Evolutionary conservation across 768 basidiomycete species (phyloP).

Genomic region (Asterophora lycoperdoides): DNA sequence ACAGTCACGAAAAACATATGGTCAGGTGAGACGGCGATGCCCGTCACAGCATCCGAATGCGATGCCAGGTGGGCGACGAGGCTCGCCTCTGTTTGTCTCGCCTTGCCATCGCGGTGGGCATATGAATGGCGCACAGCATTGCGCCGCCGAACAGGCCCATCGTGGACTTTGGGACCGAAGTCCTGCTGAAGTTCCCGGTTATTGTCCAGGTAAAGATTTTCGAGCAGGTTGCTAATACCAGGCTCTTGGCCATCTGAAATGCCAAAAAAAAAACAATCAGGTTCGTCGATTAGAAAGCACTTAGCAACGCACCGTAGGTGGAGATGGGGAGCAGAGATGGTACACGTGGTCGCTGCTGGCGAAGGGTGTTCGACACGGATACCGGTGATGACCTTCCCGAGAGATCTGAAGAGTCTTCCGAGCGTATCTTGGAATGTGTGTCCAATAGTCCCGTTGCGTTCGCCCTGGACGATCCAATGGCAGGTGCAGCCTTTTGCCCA

Average conservation of each 20-base stretch:
- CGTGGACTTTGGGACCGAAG: constrained; percentile 85
- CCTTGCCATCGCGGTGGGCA: constrained; percentile 56
- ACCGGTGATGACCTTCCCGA: constrained; percentile 80
- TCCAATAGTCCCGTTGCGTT: constrained; percentile 84
- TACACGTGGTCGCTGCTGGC: constrained; percentile 43
- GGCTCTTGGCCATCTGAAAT: constrained; percentile 81
- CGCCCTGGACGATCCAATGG: constrained; percentile 79
- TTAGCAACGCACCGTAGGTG: constrained; percentile 54
- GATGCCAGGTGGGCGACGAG: constrained; percentile 83
- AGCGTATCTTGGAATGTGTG: constrained; percentile 60
- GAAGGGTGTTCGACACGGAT: constrained; percentile 54
- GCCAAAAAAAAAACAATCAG: constrained; percentile 1
- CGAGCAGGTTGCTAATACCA: constrained; percentile 83
- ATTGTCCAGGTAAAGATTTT: constrained; percentile 85
- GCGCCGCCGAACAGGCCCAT: constrained; percentile 75
- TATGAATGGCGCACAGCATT: constrained; percentile 68
- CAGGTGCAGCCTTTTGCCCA: constrained; percentile 83
- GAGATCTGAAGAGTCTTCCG: constrained; percentile 62
- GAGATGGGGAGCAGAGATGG: constrained; percentile 60
- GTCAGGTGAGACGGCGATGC: constrained; percentile 86
- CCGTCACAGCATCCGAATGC: constrained; percentile 76
- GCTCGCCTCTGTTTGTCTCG: constrained; percentile 65
- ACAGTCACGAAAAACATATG: constrained; percentile 93
- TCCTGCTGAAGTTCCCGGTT: constrained; percentile 83
- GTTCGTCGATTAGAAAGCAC: not conserved